Evolutionary conservation across 2,329 filamentous ascomycete species (phyloP).

Genomic region (Nothopassalora personata): DNA sequence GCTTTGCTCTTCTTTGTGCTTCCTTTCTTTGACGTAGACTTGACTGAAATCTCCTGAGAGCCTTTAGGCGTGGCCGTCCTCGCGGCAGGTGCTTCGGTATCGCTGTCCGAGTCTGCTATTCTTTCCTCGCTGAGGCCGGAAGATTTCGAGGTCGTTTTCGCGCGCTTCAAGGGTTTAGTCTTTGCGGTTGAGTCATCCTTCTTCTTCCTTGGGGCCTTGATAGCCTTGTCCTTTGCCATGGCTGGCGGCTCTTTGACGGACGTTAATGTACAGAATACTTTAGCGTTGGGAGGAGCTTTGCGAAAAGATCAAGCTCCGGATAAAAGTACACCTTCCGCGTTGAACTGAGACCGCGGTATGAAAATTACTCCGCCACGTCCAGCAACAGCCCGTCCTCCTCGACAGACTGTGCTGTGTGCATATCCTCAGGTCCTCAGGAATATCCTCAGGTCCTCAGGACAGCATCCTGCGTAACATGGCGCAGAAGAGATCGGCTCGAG

Average conservation of each 20-base stretch:
- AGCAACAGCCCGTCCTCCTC: background rate
- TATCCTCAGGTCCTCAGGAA: background rate
- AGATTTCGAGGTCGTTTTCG: constrained; percentile 9
- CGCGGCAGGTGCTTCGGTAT: constrained; percentile 27
- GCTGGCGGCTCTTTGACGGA: constrained; percentile 2
- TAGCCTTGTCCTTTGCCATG: constrained; percentile 12
- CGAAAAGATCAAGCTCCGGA: constrained; percentile 2
- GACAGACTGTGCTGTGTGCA: background rate
- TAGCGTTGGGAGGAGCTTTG: background rate
- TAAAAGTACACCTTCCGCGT: constrained; percentile 3
- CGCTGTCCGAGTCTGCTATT: constrained; percentile 29
- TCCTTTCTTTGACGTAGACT: background rate
- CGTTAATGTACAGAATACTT: background rate
- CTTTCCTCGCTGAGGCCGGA: constrained; percentile 18
- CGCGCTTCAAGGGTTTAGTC: constrained; percentile 8
- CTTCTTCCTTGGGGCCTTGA: constrained; percentile 6
- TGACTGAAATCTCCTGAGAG: background rate
- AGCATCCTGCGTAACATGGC: constrained; percentile 19
- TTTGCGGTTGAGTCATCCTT: constrained; percentile 19
- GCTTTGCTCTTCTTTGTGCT: constrained; percentile 7
- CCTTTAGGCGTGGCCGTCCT: constrained; percentile 3
- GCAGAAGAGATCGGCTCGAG: constrained; percentile 31
- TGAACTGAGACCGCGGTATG: background rate
- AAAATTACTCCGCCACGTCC: background rate
- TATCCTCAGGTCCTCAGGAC: background rate